Percentiles rank a stretch among this genome's conserved stretches.
Evolutionary conservation across 2,329 filamentous ascomycete species (phyloP).

Genomic region (Thyridium curvatum): DNA sequence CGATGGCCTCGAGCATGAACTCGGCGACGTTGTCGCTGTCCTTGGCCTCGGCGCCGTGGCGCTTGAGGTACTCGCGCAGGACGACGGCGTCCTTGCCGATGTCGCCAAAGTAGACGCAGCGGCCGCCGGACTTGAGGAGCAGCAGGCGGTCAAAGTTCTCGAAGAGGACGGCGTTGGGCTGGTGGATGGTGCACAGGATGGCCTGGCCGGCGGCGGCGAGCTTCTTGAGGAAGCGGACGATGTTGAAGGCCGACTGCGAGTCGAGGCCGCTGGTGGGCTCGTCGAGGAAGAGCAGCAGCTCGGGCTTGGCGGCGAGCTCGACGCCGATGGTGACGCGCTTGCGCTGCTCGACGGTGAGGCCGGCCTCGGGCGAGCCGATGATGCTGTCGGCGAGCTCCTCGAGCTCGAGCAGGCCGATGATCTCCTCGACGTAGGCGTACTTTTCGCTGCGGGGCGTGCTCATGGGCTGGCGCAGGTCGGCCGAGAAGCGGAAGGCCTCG

Average conservation of each 20-base stretch:
- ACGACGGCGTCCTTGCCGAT: conserved; percentile 69
- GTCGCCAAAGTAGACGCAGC: conserved; percentile 81
- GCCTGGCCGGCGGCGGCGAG: conserved; percentile 76
- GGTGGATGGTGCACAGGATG: conserved; percentile 86
- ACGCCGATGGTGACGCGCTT: conserved; percentile 88
- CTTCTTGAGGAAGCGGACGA: conserved; percentile 72
- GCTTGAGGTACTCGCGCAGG: conserved; percentile 58
- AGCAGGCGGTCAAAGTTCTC: conserved; percentile 83
- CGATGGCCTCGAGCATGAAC: conserved; percentile 83
- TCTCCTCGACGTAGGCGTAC: conserved; percentile 53
- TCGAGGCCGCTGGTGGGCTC: conserved; percentile 74
- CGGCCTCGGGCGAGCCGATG: conserved; percentile 58
- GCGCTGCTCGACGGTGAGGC: conserved; percentile 59
- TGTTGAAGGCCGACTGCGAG: conserved; percentile 68
- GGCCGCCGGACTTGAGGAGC: conserved; percentile 70
- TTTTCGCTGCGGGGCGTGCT: conserved; percentile 48
- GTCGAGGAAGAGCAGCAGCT: conserved; percentile 71
- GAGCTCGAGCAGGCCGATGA: conserved; percentile 51
- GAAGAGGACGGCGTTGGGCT: conserved; percentile 80
- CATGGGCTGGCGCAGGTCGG: conserved; percentile 51
- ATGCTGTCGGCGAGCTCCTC: conserved; percentile 53
- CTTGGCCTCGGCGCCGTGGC: conserved; percentile 50
- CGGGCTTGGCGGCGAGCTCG: conserved; percentile 77
- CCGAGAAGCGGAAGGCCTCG: conserved; percentile 58
- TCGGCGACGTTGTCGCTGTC: conserved; percentile 57